phyloP scores from a whole-genome alignment of 2,329 filamentous ascomycete species.

The Capronia coronata region DNA sequence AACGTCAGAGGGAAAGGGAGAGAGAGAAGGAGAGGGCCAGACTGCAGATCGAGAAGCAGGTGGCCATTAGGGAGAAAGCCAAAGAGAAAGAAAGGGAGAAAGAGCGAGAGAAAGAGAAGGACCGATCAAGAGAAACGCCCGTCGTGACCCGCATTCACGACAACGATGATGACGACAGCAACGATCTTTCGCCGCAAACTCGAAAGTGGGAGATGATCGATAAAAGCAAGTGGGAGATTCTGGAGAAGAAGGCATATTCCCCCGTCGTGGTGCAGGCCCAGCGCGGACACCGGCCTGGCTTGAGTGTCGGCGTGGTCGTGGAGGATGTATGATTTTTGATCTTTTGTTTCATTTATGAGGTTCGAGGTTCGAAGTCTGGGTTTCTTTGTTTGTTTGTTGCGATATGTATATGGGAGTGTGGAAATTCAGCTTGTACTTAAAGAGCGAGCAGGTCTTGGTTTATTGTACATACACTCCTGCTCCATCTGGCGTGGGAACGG shows the following conservation, averaged over 20 bases:
- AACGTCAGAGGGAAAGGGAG: constrained; percentile 1
- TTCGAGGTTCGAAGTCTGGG: too few species aligned
- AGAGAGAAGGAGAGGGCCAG: constrained; percentile 2
- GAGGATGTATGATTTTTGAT: constrained; percentile 18
- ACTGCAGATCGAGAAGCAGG: neutral
- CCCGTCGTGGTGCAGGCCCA: constrained; percentile 23
- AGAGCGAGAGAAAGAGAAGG: constrained; percentile 10
- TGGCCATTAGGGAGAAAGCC: neutral
- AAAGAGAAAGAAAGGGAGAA: neutral
- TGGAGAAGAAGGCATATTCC: constrained; percentile 23
- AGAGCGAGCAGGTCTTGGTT: too few species aligned
- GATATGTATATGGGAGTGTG: too few species aligned
- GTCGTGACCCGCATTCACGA: neutral
- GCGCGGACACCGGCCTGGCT: constrained; percentile 21
- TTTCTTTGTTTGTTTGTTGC: too few species aligned
- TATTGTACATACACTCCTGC: too few species aligned
- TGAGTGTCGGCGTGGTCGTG: constrained; percentile 23
- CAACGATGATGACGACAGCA: neutral
- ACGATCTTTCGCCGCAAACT: too few species aligned
- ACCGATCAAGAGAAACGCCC: neutral
- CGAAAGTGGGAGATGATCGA: neutral
- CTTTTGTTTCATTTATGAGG: too few species aligned
- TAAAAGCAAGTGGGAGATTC: constrained; percentile 12
- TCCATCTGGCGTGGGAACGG: too few species aligned
- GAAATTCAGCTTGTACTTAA: too few species aligned